A percentile compares a stretch with the other conserved stretches of the same genome.
Conservation (phyloP, 164 flowering plant species). For the Piper longum region DNA sequence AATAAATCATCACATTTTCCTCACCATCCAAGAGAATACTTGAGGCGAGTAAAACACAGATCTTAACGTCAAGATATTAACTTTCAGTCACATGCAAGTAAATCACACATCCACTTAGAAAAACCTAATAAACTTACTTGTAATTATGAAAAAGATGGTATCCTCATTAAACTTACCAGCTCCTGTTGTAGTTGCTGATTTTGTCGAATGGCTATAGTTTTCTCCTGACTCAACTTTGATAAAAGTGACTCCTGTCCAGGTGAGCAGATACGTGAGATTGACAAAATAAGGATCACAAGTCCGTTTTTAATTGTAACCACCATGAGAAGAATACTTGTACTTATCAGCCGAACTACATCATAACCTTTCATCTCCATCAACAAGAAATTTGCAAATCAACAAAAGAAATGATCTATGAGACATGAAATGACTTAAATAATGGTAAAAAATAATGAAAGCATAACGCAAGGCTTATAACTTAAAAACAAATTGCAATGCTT, state of each 20-base stretch:
- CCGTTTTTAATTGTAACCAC: neutral
- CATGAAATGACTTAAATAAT: too few species aligned
- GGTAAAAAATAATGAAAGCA: too few species aligned
- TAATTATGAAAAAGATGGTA: neutral
- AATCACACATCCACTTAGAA: neutral
- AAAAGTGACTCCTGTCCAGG: constrained; percentile 18
- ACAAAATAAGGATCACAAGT: neutral
- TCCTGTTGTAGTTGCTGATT: constrained; percentile 57
- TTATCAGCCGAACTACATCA: too few species aligned
- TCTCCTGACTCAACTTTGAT: constrained; percentile 65
- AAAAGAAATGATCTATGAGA: too few species aligned
- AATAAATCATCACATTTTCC: too few species aligned
- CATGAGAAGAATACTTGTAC: neutral
- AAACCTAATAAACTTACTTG: neutral
- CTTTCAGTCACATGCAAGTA: neutral
- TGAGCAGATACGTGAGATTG: constrained; percentile 16
- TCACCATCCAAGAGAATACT: too few species aligned
- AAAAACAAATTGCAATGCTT: too few species aligned
- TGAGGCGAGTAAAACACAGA: too few species aligned
- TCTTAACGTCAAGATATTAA: too few species aligned
- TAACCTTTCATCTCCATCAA: too few species aligned
- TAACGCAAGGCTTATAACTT: too few species aligned
- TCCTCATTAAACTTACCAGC: constrained; percentile 28
- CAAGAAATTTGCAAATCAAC: too few species aligned
- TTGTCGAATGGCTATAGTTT: constrained; percentile 41